phyloP scores from a whole-genome alignment of 2,329 filamentous ascomycete genomes.

The Neodidymelliopsis sp. region DNA sequence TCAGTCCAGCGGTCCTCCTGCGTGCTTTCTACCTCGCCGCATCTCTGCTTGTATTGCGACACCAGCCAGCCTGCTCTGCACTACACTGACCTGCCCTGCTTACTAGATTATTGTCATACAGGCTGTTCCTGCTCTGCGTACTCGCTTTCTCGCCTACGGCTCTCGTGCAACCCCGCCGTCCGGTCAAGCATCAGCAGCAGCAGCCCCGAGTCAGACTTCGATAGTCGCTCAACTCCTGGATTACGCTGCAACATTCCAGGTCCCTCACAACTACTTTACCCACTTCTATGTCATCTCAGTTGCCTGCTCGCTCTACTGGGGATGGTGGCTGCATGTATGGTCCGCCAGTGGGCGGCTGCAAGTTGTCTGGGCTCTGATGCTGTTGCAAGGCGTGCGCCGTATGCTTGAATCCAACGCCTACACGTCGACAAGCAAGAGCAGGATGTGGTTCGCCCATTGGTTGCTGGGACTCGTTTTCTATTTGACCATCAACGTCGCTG shows the following conservation, averaged over 20 bases:
- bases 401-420: slow-evolving; percentile 77
- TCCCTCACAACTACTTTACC: slow-evolving; percentile 88
- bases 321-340: slow-evolving; percentile 63
- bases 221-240: slow-evolving; percentile 53
- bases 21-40: slow-evolving; percentile 49
- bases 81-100: slow-evolving; percentile 38
- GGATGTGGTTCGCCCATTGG: slow-evolving; percentile 90
- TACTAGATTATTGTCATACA: slow-evolving; percentile 60
- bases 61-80: slow-evolving; percentile 28
- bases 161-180: slow-evolving; percentile 54
- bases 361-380: slow-evolving; percentile 75
- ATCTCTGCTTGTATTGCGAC: slow-evolving; percentile 50
- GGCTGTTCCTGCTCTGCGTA: slow-evolving; percentile 58
- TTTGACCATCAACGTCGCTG: slow-evolving; percentile 70
- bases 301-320: slow-evolving; percentile 76
- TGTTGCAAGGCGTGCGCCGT: slow-evolving; percentile 76
- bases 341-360: slow-evolving; percentile 62
- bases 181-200: slow-evolving; percentile 2
- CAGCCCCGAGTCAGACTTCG: slow-evolving; percentile 16
- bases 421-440: slow-evolving; percentile 72
- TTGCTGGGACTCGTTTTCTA: slow-evolving; percentile 81
- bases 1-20: slow-evolving; percentile 34
- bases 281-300: slow-evolving; percentile 85
- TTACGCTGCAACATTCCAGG: slow-evolving; percentile 62
- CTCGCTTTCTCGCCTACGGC: slow-evolving; percentile 68